Evolutionary conservation across 805 yeast species (phyloP), one percentile per base, ranked within the genome.

Genomic region (Starmerella stigmatis): DNA sequence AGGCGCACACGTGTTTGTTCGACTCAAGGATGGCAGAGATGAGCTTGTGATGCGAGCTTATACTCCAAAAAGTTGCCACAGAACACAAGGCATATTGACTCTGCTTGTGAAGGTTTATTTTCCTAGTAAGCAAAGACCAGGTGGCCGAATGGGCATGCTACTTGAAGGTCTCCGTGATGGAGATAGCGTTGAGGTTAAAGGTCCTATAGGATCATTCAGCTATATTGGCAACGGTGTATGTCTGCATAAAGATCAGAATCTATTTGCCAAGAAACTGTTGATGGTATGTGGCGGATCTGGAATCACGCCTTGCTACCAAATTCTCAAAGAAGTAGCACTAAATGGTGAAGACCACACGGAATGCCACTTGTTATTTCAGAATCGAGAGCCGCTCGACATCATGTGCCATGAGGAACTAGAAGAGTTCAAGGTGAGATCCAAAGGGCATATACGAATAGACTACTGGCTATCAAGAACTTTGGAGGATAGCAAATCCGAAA

Each of bases 231-330:
- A 34, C 4, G 54, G 54, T 11, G 41, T 25, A 4, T 44, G 32
- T n/a, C 20, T 20, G 22, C 37, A 25, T 28, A 30, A 26, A 12
- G 51, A 49, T 12, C 19, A 42, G 23, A 22, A 8, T 2, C 17
- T 42, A 2, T 15, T 17, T 3, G 50, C 51, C 10, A 45, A 44
- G 19, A 34, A 74, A 45, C 74, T 74, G 53, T 58, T 71, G 22
- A 70, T 74, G 67, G 66, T 74, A 53, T 73, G 75, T 43, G 78
- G 77, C 49, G 78, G 78, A 45, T 62, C 74, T 27, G 78, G 78
- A 42, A 73, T 74, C 56, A 72, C 78, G 23, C 78, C 78, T 17
- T 70, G 71, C 55, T 73, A 69, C 59, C 77, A 72, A 58, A 70
- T 73, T 56, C 54, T 73, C 41, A 67, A 69, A 47, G 73, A 69